A percentile compares a stretch with the other conserved stretches of the same genome.
Evolutionary conservation across 2,329 filamentous ascomycete species (phyloP).

Genomic region (Periconia macrospinosa): DNA sequence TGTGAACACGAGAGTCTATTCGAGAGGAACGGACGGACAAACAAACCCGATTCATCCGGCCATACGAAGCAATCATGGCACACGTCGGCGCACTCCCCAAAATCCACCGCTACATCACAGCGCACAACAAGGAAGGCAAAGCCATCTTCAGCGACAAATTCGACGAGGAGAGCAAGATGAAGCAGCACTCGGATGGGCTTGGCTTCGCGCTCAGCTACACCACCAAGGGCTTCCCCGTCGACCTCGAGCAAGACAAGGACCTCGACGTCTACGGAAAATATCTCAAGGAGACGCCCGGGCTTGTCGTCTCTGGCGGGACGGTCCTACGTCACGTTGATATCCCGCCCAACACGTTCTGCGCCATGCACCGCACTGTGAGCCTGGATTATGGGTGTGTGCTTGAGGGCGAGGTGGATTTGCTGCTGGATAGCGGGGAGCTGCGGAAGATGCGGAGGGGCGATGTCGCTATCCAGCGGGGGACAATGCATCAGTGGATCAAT

Average conservation of each 20-base stretch:
- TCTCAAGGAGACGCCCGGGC: slow-evolving; percentile 51
- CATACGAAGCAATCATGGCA: slow-evolving; percentile 24
- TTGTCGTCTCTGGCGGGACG: slow-evolving; percentile 52
- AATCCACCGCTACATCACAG: slow-evolving; percentile 41
- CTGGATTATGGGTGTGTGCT: slow-evolving; percentile 45
- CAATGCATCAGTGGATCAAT: slow-evolving; percentile 46
- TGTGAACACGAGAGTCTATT: too few relatives aligned
- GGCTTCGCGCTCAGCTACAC: slow-evolving; percentile 55
- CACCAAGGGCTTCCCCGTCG: slow-evolving; percentile 51
- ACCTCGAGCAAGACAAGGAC: slow-evolving; percentile 51
- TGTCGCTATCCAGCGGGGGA: slow-evolving; percentile 43
- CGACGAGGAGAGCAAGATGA: slow-evolving; percentile 40
- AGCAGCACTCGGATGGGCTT: slow-evolving; percentile 47
- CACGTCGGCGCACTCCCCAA: slow-evolving; percentile 34
- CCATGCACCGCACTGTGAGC: slow-evolving; percentile 46
- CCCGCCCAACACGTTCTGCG: slow-evolving; percentile 34
- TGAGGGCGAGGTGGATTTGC: slow-evolving; percentile 42
- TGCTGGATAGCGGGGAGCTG: slow-evolving; percentile 45
- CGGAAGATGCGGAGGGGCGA: slow-evolving; percentile 41
- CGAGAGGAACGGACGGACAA: too few relatives aligned
- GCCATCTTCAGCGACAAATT: slow-evolving; percentile 41
- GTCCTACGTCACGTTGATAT: slow-evolving; percentile 49
- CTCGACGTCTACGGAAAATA: slow-evolving; percentile 50
- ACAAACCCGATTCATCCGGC: background rate
- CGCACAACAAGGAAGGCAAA: slow-evolving; percentile 39